Base-by-base conservation (phyloP, 108 stramenopile species). In the Pseudonitzschia delicatissima region DNA sequence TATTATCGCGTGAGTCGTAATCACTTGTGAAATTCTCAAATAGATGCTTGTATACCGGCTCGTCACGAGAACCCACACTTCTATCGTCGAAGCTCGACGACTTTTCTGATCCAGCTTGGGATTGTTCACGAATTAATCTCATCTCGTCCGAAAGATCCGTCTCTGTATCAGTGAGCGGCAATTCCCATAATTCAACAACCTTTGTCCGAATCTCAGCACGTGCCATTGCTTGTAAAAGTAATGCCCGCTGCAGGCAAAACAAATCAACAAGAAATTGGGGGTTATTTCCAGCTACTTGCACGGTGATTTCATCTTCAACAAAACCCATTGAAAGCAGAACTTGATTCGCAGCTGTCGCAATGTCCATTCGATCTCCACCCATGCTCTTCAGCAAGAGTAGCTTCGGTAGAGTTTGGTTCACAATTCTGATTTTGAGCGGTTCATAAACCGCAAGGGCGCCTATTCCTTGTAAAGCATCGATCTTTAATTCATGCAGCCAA, bases 161-260 rank as follows among this genome's bases (percentile, higher is more conserved):
- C 33, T 74, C 53, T 8, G 28, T 11, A 35, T 77, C 68, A 62
- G 49, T 32, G 31, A 83, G 55, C 20, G 77, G 67, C 8, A 48
- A 37, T 25, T 60, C 23, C 85, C 85, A 86, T 15, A 73, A 49
- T n/a, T 65, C 58, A 2, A 53, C 29, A 8, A 87, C 34, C 23
- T 57, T 36, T 15, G 37, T 66, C 45, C 78, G 58, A 9, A 87
- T 75, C 67, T 87, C 82, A 15, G 67, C 64, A 27, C 86, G 60
- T 2, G 79, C 86, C 86, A 87, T 87, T 6, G 83, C 72, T 68
- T 87, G 86, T 20, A 84, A 61, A 12, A 83, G 37, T 11, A 87
- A 34, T 9, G 78, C 71, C 1, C 82, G 75, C 20, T 80, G 70
- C n/a, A 84, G 47, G 32, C 78, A 83, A 52, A 84, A 87, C 79